Conservation (phyloP, 164 flowering plant genomes). For the Vitis cinerea region DNA sequence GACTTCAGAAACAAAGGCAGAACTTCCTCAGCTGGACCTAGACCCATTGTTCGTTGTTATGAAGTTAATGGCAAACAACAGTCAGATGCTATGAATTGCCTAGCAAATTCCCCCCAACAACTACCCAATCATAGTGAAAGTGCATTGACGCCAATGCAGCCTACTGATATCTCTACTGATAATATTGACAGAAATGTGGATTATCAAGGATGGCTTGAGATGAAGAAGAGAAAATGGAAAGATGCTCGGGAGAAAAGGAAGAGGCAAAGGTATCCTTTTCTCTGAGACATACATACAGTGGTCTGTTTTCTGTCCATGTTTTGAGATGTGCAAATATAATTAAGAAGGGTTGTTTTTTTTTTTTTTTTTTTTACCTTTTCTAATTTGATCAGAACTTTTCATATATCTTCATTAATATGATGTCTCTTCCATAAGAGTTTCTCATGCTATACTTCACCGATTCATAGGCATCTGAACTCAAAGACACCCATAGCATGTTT, state of each 20-base stretch:
- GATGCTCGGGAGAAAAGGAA: constrained; percentile 68
- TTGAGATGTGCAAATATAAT: not conserved
- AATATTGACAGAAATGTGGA: constrained; percentile 70
- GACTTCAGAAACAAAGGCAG: constrained; percentile 50
- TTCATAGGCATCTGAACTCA: no score
- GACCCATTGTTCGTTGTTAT: constrained; percentile 68
- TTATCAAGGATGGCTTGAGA: constrained; percentile 93
- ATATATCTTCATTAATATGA: not conserved
- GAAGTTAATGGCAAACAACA: constrained; percentile 37
- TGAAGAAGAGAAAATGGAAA: constrained; percentile 92
- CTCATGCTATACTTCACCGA: not conserved
- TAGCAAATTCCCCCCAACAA: constrained; percentile 15
- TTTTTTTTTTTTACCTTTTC: no score
- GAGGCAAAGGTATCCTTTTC: constrained; percentile 57
- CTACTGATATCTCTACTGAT: constrained; percentile 22
- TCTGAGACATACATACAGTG: not conserved
- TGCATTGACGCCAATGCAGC: constrained; percentile 14
- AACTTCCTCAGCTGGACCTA: constrained; percentile 40
- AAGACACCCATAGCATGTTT: no score
- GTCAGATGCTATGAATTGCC: constrained; percentile 19
- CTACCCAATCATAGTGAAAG: constrained; percentile 21
- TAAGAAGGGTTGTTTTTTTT: no score
- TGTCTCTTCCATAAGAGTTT: not conserved
- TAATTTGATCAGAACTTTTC: not conserved
- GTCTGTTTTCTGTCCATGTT: not conserved